Base-by-base conservation (phyloP, 768 basidiomycete species). In the Boletus edulis region DNA sequence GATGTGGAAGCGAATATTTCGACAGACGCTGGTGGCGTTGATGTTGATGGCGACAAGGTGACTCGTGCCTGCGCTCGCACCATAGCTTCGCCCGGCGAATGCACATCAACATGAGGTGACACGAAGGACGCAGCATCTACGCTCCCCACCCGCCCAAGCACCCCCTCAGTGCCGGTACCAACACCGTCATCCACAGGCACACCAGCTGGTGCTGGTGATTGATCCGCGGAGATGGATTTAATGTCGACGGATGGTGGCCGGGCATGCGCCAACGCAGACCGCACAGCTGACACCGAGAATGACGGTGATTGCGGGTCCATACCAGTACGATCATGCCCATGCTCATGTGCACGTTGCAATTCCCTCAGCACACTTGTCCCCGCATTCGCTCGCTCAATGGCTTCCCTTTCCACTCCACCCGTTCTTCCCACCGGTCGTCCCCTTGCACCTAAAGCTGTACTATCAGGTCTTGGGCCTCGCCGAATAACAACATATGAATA, bases 401-500 rank as follows among this genome's bases (percentile, higher is more conserved):
- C 67, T 41, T 72, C 66, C 54, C 50, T 66, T 41, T 57, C 70
- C 41, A 74, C 64, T 22, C 69, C 57, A 49, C 68, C 63, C 63
- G 62, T 31, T 72, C 66, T 57, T 56, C 69, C 62, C 47, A 69
- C 50, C 10, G 51, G 52, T 31, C 49, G 54, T 43, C 55, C 56
- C 40, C 32, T 29, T 46, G 54, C 54, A 34, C 18, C 53, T 32
- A 46, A 42, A 40, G 14, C 27, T 24, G 49, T 52, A 41, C 47
- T 51, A 44, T 64, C 57, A 9, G 94, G 94, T 54, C 95, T 78
- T 29, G 74, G 59, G 3, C 95, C 96, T 47, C 93, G 80, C 32
- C 85, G 85, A 52, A 99, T 80, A 31, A 94, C 89, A 46, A 97
- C 81, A 67, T 99, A 99, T 17, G 92, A 91, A 68, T 94, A 98